Percentiles rank a stretch among this genome's conserved stretches.
These are phyloP conservation scores for Phytophthora megakarya DNA, from an alignment of 352 stramenopile species.

Conservation along the genomic window DNA sequence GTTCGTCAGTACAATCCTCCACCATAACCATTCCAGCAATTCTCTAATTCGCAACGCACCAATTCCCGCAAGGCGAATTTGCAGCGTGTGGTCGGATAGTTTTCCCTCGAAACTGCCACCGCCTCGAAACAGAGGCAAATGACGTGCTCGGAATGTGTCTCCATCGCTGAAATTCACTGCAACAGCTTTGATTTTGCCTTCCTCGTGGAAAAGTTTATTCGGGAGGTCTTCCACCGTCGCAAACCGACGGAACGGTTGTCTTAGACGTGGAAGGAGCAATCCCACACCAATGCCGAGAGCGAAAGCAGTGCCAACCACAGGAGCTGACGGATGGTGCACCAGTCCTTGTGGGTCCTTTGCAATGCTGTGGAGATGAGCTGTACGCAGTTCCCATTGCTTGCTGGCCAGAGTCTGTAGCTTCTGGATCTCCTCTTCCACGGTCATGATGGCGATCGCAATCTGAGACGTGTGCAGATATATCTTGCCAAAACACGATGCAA, in stretches of 20 bases:
- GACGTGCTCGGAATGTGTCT: slow-evolving; percentile 82
- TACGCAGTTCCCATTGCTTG: slow-evolving; percentile 27
- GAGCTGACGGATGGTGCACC: slow-evolving; percentile 41
- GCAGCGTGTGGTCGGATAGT: slow-evolving; percentile 78
- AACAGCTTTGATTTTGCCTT: slow-evolving; percentile 54
- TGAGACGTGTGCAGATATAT: slow-evolving; percentile 2
- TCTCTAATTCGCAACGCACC: slow-evolving; percentile 29
- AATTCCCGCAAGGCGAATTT: slow-evolving; percentile 84
- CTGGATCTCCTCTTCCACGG: slow-evolving; percentile 26
- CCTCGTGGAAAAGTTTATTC: slow-evolving; percentile 66
- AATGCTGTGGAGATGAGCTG: slow-evolving; percentile 18
- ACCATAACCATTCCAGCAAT: neutral
- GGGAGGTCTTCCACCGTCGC: slow-evolving; percentile 83
- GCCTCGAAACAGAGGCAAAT: slow-evolving; percentile 58
- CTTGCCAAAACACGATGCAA: neutral
- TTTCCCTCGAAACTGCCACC: slow-evolving; percentile 56
- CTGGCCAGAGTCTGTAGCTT: slow-evolving; percentile 19
- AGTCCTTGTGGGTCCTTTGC: slow-evolving; percentile 28
- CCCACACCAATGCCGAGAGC: slow-evolving; percentile 58
- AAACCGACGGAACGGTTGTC: slow-evolving; percentile 72
- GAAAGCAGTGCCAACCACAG: slow-evolving; percentile 57
- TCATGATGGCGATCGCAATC: slow-evolving; percentile 19
- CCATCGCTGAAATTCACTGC: slow-evolving; percentile 75
- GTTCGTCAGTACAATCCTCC: neutral
- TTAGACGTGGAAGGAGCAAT: slow-evolving; percentile 57